Evolutionary conservation across 176 grass and related monocot species (phyloP), one percentile per base, ranked within the genome.

Genomic region (Pharus latifolius): DNA sequence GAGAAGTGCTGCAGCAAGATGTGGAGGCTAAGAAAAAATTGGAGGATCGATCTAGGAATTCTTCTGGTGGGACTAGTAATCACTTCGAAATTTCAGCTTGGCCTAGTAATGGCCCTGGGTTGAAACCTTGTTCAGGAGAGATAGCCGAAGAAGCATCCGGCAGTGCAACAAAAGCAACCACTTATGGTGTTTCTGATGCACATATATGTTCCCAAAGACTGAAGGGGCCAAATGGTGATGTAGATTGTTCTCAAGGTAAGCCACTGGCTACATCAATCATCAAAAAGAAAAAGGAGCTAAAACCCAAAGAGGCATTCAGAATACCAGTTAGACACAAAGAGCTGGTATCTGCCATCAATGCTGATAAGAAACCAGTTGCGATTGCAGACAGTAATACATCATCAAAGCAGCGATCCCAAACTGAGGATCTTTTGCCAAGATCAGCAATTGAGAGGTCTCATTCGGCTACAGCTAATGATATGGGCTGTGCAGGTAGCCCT

Each of bases 51-150:
- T 76, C 56, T 50, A 76, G 43, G 14, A 60, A 80, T 65, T 77
- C 37, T 66, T 84, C 40, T 34, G 44, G 57, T 80, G 78, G 51
- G 63, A 31, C 59, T 37, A 71, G 10, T 54, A 66, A 60, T 66
- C 72, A 14, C 1, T 34, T 66, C 27, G 56, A 81, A 86, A 59
- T 68, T 71, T 49, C 86, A 82, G 61, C 82, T 42, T 63, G 68
- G 51, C 43, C 35, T 57, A 70, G 25, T 63, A 83, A 72, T 67
- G 33, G 25, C 15, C 45, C 20, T 68, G 54, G 49, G 13, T 63
- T 96, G 70, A 82, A 56, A 74, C 68, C 63, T 78, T 85, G 59
- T 42, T 85, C 78, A 78, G 78, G 54, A 75, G 55, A 67, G 26
- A 25, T 71, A 71, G 35, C 38, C 58, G 83, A 82, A 82, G 20